Evolutionary conservation across 768 basidiomycete genomes (phyloP), one percentile per base, ranked within the genome.

Genomic region (Leccinum subgranulosum): DNA sequence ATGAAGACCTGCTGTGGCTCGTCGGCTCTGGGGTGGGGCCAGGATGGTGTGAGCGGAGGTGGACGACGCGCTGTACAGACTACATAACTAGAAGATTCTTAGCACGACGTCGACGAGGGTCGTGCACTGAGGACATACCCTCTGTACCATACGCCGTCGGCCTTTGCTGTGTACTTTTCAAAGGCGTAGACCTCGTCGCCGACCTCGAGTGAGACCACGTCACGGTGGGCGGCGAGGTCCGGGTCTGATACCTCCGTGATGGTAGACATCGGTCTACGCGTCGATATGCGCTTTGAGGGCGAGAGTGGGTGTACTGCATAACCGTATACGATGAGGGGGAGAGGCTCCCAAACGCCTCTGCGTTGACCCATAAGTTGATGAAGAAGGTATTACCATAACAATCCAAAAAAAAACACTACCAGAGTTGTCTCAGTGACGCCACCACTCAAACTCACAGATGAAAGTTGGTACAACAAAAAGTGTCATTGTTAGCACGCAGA

Each of bases 151-250:
- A 85, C 73, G 19, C 87, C 87, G 55, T 90, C 89, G 12, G 83
- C 84, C 53, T 91, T 77, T 11, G 88, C 87, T 0, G 80, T 86
- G 71, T 94, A 95, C 69, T 87, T 87, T 76, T 98, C 96, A 67
- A 98, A 98, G 17, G 94, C 94, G 74, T 98, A 98, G 33, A 98
- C 86, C 69, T 98, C 95, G 72, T 97, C 95, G 49, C 96, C 96
- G 28, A 98, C 89, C 64, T 97, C 94, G 55, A 98, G 81, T 6
- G 87, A 81, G 33, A 93, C 92, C 23, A 92, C 86, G 60, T 92
- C 90, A 54, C 84, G 79, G 74, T 87, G 81, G 0, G 83, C 79
- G 41, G 81, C 76, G 36, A 84, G 79, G 43, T 88, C 88, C 53
- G 86, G 87, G 19, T 81, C 79, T 3, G 80, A 78, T 21, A 60